Percentiles rank a stretch among this genome's conserved stretches.
Evolutionary conservation across 805 yeast genomes (phyloP).

Genomic region (Suhomyces emberorum): DNA sequence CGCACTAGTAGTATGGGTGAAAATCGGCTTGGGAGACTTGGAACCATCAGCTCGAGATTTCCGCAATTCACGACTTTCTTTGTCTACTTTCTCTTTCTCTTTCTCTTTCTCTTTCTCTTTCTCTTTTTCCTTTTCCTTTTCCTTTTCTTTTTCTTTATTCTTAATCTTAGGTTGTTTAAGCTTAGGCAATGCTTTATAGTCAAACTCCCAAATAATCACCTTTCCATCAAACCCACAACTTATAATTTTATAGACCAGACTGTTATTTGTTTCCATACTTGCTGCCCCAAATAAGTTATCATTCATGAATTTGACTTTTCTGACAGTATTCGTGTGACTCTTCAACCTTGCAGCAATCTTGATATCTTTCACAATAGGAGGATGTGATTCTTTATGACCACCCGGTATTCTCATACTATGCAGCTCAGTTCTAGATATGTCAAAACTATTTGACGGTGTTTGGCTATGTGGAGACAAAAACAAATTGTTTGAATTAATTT

Average conservation of each 20-base stretch:
- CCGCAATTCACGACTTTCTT: not conserved
- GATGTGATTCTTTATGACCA: conserved; percentile 9
- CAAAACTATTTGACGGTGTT: conserved; percentile 23
- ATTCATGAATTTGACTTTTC: conserved; percentile 24
- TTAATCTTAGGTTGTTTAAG: conserved; percentile 19
- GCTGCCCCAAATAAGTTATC: conserved; percentile 7
- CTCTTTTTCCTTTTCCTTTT: conserved; percentile 1
- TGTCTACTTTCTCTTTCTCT: not conserved
- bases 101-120: not conserved
- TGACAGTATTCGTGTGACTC: conserved; percentile 39
- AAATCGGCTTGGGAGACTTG: conserved; percentile 2
- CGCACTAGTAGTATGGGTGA: conserved; percentile 7
- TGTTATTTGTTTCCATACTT: conserved; percentile 7
- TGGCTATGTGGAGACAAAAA: conserved; percentile 21
- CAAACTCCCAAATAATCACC: conserved; percentile 43
- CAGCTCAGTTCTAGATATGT: conserved; percentile 13
- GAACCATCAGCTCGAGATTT: conserved; percentile 3
- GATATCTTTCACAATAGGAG: conserved; percentile 38
- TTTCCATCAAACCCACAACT: conserved; percentile 41
- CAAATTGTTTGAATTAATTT: conserved; percentile 10
- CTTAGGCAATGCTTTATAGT: conserved; percentile 38
- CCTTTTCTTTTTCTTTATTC: conserved; percentile 2
- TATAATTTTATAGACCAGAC: conserved; percentile 29
- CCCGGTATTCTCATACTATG: not conserved
- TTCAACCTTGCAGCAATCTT: conserved; percentile 35